Conservation (phyloP, 2,329 filamentous ascomycete species). For the Apiospora rasikravindrae region DNA sequence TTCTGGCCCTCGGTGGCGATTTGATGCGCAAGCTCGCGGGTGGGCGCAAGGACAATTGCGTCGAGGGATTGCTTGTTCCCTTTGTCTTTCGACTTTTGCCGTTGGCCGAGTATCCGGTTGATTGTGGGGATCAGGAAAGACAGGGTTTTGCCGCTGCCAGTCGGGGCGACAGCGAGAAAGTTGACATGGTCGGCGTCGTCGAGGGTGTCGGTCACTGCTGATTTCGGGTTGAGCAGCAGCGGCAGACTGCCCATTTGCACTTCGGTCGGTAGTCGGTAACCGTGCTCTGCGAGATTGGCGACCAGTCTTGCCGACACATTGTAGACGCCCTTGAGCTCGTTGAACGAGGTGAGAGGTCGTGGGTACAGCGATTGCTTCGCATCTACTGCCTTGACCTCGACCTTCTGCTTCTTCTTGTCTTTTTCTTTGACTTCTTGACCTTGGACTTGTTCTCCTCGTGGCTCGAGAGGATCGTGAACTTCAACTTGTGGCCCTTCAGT, state of each 20-base stretch:
- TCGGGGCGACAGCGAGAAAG: slow-evolving; percentile 88
- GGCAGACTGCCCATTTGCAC: slow-evolving; percentile 90
- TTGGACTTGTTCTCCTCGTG: slow-evolving; percentile 47
- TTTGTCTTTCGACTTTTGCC: slow-evolving; percentile 43
- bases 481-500: slow-evolving; percentile 81
- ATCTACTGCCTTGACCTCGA: slow-evolving; percentile 54
- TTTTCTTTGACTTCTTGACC: slow-evolving; percentile 62
- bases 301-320: slow-evolving; percentile 75
- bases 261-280: slow-evolving; percentile 87
- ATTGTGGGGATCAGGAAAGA: slow-evolving; percentile 90
- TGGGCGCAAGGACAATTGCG: slow-evolving; percentile 77
- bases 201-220: slow-evolving; percentile 48
- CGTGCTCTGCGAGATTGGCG: slow-evolving; percentile 82
- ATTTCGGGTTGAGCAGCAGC: slow-evolving; percentile 68
- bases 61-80: slow-evolving; percentile 55
- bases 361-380: slow-evolving; percentile 72
- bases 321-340: slow-evolving; percentile 72
- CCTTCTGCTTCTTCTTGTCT: slow-evolving; percentile 54
- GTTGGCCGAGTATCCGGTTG: slow-evolving; percentile 70
- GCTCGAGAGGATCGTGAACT: slow-evolving; percentile 76
- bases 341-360: slow-evolving; percentile 79
- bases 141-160: slow-evolving; percentile 94
- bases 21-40: slow-evolving; percentile 77
- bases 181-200: slow-evolving; percentile 57
- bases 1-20: slow-evolving; percentile 89